Conservation (phyloP, 768 basidiomycete species). For the Fomitopsis serialis region DNA sequence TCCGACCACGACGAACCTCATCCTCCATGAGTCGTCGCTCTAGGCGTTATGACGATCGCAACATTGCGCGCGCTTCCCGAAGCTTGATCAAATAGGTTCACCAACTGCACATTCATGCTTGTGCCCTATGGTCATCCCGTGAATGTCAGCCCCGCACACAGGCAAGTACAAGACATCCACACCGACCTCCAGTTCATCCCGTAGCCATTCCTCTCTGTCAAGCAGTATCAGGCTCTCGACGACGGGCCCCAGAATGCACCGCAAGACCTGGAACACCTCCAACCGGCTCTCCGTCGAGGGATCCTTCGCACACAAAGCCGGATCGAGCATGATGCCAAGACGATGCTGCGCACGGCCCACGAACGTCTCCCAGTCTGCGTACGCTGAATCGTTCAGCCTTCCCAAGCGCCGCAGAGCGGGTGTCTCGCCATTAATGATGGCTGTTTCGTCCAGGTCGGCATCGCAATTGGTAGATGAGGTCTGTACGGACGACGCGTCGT, state of each 20-base stretch:
- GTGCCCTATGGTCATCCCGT: slow-evolving; percentile 2
- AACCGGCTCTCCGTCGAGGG: slow-evolving; percentile 34
- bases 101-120: slow-evolving; percentile 30
- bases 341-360: slow-evolving; percentile 17
- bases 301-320: not conserved
- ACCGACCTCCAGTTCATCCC: slow-evolving; percentile 27
- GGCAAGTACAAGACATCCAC: not conserved
- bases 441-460: not conserved
- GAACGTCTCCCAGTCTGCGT: slow-evolving; percentile 45
- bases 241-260: slow-evolving; percentile 64
- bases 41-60: slow-evolving; percentile 37
- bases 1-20: no score
- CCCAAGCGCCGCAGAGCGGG: slow-evolving; percentile 34
- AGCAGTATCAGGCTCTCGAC: slow-evolving; percentile 61
- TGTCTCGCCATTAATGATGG: not conserved
- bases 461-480: not conserved
- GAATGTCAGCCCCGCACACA: not conserved
- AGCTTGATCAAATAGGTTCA: slow-evolving; percentile 71
- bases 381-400: slow-evolving; percentile 44
- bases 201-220: slow-evolving; percentile 58
- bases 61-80: slow-evolving; percentile 71
- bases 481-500: not conserved
- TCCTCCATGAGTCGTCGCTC: no score
- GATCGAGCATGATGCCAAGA: slow-evolving; percentile 3
- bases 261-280: slow-evolving; percentile 56